Evolutionary conservation across 495 filamentous ascomycete genomes (phyloP), one percentile per base, ranked within the genome.

Genomic region (Baudoinia panamericana): DNA sequence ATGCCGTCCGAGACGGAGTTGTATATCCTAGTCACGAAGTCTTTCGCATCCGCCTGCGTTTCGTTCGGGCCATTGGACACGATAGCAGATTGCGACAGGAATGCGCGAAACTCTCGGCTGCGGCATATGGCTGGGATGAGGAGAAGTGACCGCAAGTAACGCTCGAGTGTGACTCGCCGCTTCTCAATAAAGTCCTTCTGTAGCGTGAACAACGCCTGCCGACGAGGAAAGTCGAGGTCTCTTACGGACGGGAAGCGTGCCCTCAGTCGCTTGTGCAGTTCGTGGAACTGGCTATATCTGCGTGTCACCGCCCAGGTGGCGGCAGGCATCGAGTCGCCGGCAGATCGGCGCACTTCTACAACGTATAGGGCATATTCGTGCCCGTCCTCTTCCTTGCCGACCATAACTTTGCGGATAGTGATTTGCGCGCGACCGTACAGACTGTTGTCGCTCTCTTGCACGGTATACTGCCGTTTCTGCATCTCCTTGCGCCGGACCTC

Each of bases 401-500:
- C 83, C 58, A 90, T 84, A 44, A 93, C 87, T 2, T 81, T 80
- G 57, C 83, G 86, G 61, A 99, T 95, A 39, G 71, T 78, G 45
- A 96, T 74, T 4, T 73, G 80, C 3, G 90, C 85, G 10, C 90
- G 80, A 12, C 90, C 90, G 58, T 90, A 95, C 28, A 99, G 66
- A 58, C 86, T 94, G 60, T 96, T 99, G 53, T 96, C 92, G 55
- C 85, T 93, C 58, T 96, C 88, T 57, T 99, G 92, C 27, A 95
- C 77, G 47, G 92, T 84, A 52, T 96, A 99, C 57, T 96, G 92
- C 60, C 94, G 87, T 28, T 85, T 70, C 60, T 99, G 92, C 54
- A 99, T 69, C 61, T 95, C 90, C 57, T 96, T 96, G 21, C 90
- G 75, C 27, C 83, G 72, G 26, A 94, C 84, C 56, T 99, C 92